phyloP scores from a whole-genome alignment of 208 protist species.

The Acanthamoeba royreba region DNA sequence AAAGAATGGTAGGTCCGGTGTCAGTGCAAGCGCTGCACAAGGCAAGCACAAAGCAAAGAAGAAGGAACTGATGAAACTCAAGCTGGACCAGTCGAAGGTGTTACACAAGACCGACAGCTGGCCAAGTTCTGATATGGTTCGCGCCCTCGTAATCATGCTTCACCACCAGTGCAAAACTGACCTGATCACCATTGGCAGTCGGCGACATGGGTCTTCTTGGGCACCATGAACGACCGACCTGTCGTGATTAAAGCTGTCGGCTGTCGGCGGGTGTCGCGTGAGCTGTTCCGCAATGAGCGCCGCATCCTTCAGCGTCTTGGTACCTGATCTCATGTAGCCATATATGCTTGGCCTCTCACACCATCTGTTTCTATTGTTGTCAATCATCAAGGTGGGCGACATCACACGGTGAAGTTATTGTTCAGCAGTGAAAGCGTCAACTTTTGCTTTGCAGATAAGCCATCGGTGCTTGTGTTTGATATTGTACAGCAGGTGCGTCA shows the following conservation, averaged over 20 bases:
- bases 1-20: too few relatives aligned
- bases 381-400: neutral
- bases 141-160: neutral
- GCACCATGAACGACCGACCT: neutral
- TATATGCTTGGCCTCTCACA: too few relatives aligned
- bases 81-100: neutral
- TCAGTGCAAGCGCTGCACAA: too few relatives aligned
- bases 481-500: neutral
- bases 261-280: neutral
- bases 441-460: neutral
- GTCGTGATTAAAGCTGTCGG: neutral
- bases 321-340: too few relatives aligned
- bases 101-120: neutral
- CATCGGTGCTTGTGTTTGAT: neutral
- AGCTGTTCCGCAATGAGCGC: neutral
- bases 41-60: too few relatives aligned
- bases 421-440: neutral
- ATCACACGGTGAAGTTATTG: neutral
- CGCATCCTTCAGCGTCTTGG: neutral
- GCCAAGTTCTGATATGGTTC: neutral
- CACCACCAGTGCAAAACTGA: neutral
- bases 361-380: neutral
- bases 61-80: neutral
- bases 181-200: neutral
- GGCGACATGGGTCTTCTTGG: neutral